phyloP scores from a whole-genome alignment of 495 filamentous ascomycete species.

The Talaromyces proteolyticus region DNA sequence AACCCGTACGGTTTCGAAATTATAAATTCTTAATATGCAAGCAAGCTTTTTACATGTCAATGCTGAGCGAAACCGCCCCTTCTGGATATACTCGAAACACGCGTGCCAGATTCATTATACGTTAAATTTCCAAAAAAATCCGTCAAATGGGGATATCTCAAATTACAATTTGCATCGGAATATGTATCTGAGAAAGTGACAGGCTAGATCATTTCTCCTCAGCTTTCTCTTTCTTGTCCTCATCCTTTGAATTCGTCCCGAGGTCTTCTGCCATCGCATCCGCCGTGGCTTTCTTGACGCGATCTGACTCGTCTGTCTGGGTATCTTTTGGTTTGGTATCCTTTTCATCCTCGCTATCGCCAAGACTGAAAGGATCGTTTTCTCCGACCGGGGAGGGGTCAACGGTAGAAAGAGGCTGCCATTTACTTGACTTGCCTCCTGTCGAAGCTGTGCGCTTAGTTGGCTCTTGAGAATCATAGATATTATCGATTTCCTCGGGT shows the following conservation, averaged over 20 bases:
- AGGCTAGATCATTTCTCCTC: slow-evolving; percentile 8
- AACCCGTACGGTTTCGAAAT: no score
- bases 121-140: not conserved
- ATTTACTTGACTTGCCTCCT: slow-evolving; percentile 75
- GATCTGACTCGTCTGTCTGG: slow-evolving; percentile 60
- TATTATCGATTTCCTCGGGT: slow-evolving; percentile 70
- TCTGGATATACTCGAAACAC: slow-evolving; percentile 8
- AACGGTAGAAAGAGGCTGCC: slow-evolving; percentile 86
- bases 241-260: slow-evolving; percentile 19
- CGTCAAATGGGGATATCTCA: slow-evolving; percentile 3
- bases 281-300: slow-evolving; percentile 63
- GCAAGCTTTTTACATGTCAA: no score
- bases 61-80: slow-evolving; percentile 5
- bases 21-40: no score
- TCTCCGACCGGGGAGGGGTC: slow-evolving; percentile 85
- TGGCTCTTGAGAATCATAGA: slow-evolving; percentile 59
- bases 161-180: slow-evolving; percentile 1
- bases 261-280: slow-evolving; percentile 42
- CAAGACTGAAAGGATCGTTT: slow-evolving; percentile 92
- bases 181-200: not conserved
- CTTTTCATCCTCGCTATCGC: slow-evolving; percentile 92
- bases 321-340: slow-evolving; percentile 64
- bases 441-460: slow-evolving; percentile 33
- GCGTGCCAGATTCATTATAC: not conserved
- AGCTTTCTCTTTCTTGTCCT: slow-evolving; percentile 22